phyloP scores from a whole-genome alignment of 2,329 filamentous ascomycete genomes.

The Talaromyces sp. region DNA sequence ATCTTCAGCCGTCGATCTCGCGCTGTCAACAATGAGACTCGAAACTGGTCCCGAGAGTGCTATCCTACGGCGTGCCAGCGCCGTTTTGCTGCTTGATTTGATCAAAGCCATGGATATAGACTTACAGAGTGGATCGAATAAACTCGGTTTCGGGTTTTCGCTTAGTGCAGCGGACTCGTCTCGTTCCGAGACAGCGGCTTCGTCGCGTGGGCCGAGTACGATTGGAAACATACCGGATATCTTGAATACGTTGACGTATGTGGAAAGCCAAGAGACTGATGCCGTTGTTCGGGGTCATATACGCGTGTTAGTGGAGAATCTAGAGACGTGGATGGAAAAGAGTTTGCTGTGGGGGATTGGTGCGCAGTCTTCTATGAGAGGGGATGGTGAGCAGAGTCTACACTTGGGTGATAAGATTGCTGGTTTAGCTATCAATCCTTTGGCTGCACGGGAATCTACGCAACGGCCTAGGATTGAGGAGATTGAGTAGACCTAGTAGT shows the following conservation, averaged over 20 bases:
- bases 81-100: slow-evolving; percentile 41
- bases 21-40: slow-evolving; percentile 39
- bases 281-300: slow-evolving; percentile 42
- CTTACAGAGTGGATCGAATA: slow-evolving; percentile 31
- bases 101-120: slow-evolving; percentile 41
- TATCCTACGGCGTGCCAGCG: slow-evolving; percentile 44
- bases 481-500: slow-evolving; percentile 37
- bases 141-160: slow-evolving; percentile 44
- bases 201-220: slow-evolving; percentile 23
- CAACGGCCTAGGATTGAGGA: slow-evolving; percentile 41
- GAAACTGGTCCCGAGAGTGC: slow-evolving; percentile 39
- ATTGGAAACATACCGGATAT: slow-evolving; percentile 43
- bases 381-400: slow-evolving; percentile 24
- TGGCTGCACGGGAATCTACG: slow-evolving; percentile 26
- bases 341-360: slow-evolving; percentile 42
- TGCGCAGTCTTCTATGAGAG: slow-evolving; percentile 19
- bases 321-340: slow-evolving; percentile 47
- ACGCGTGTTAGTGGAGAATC: slow-evolving; percentile 40
- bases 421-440: slow-evolving; percentile 39
- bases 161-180: slow-evolving; percentile 24
- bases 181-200: background rate
- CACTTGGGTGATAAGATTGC: slow-evolving; percentile 41
- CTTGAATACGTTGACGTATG: slow-evolving; percentile 37
- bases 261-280: slow-evolving; percentile 42
- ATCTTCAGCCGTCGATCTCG: slow-evolving; percentile 41